phyloP scores from a whole-genome alignment of 1,284 basidiomycete species.

The Sphaerobolus stellatus region DNA sequence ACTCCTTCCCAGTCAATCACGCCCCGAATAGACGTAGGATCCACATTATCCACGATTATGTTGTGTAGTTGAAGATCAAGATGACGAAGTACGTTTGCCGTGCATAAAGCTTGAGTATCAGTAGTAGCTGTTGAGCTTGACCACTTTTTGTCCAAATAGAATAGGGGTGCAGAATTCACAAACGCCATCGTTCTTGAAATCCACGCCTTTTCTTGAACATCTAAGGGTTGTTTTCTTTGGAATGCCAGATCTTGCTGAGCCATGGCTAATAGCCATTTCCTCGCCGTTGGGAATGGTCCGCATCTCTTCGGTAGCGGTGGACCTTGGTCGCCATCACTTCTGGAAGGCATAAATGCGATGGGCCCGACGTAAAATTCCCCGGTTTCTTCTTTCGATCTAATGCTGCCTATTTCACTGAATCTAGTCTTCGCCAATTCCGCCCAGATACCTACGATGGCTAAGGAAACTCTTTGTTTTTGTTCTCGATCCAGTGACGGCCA shows the following conservation, averaged over 20 bases:
- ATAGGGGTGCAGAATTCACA: neutral
- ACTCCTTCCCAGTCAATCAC: slow-evolving; percentile 1
- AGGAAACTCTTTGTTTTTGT: too few species aligned
- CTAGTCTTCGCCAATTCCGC: too few species aligned
- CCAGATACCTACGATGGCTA: too few species aligned
- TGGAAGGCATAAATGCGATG: too few species aligned
- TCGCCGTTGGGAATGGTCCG: too few species aligned
- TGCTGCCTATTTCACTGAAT: too few species aligned
- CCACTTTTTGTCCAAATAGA: neutral
- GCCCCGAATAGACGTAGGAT: neutral
- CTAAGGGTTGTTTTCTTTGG: neutral
- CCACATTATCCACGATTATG: neutral
- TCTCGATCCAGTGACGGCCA: too few species aligned
- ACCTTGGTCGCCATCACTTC: too few species aligned
- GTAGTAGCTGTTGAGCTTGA: neutral
- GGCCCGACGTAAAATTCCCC: too few species aligned
- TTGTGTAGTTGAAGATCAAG: neutral
- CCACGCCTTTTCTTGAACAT: neutral
- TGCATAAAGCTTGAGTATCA: neutral
- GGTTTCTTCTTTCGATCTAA: too few species aligned
- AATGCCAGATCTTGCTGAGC: neutral
- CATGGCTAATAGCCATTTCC: too few species aligned
- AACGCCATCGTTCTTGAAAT: neutral
- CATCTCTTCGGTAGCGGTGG: too few species aligned
- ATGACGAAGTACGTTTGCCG: neutral